Percentiles rank a stretch among this genome's conserved stretches.
Conservation (phyloP, 2,329 filamentous ascomycete genomes). For the Emmonsia crescens region DNA sequence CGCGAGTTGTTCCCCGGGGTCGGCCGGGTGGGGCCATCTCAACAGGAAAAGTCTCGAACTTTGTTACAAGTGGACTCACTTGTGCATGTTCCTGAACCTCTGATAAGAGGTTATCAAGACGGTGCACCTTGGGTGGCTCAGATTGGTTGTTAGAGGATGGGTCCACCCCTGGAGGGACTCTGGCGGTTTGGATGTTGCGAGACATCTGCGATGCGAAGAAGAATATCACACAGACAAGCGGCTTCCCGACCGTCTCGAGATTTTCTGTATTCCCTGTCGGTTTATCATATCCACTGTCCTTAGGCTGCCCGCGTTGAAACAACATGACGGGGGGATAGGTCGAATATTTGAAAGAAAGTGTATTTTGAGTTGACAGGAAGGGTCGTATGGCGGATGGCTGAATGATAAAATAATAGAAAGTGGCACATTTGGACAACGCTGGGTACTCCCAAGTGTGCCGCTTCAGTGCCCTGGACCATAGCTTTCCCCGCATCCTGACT, state of each 20-base stretch:
- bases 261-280: background rate
- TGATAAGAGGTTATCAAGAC: conserved; percentile 18
- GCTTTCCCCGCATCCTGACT: background rate
- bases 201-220: conserved; percentile 21
- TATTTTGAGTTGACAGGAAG: background rate
- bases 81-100: conserved; percentile 17
- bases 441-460: background rate
- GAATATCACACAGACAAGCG: conserved; percentile 19
- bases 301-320: background rate
- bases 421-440: background rate
- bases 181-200: conserved; percentile 15
- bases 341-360: background rate
- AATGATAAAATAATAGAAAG: background rate
- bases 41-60: conserved; percentile 19
- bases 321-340: background rate
- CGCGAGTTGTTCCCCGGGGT: conserved; percentile 10
- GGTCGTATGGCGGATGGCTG: background rate
- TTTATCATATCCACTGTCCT: conserved; percentile 5
- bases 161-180: conserved; percentile 9
- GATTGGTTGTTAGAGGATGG: background rate
- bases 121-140: conserved; percentile 10
- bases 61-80: conserved; percentile 16
- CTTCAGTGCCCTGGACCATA: background rate
- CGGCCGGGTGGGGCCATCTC: conserved; percentile 15
- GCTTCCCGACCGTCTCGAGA: conserved; percentile 4